A percentile compares a stretch with the other conserved stretches of the same genome.
Evolutionary conservation across 2,329 filamentous ascomycete genomes (phyloP).

Genomic region (Xylaria sp.): DNA sequence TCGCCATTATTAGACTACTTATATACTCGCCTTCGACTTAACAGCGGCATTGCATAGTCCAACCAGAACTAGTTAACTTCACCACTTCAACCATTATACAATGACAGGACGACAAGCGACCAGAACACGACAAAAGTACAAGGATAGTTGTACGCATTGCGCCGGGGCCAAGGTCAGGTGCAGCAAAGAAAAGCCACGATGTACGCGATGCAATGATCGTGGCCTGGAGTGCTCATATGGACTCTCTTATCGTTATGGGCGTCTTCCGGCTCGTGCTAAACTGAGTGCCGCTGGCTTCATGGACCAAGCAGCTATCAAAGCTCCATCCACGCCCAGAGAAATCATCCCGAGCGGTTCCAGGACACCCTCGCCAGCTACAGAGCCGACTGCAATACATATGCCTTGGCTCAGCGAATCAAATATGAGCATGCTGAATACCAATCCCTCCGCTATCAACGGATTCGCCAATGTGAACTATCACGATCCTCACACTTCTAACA

Average conservation of each 20-base stretch:
- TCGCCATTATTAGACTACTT: constrained; percentile 37
- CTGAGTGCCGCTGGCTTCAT: constrained; percentile 32
- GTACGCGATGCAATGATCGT: constrained; percentile 40
- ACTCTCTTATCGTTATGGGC: constrained; percentile 43
- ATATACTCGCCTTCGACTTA: constrained; percentile 33
- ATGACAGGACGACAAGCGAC: constrained; percentile 42
- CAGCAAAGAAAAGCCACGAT: constrained; percentile 43
- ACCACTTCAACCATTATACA: constrained; percentile 27
- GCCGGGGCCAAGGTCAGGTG: constrained; percentile 44
- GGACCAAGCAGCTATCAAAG: constrained; percentile 32
- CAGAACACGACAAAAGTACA: constrained; percentile 43
- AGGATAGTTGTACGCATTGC: constrained; percentile 44
- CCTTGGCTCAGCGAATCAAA: constrained; percentile 38
- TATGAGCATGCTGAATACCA: constrained; percentile 33
- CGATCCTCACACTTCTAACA: constrained; percentile 30
- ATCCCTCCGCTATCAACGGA: constrained; percentile 30
- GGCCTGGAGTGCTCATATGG: constrained; percentile 41
- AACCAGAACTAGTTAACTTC: constrained; percentile 14
- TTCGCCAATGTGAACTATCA: constrained; percentile 37
- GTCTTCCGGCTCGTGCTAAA: constrained; percentile 42
- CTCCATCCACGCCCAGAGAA: constrained; percentile 37
- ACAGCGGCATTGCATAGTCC: constrained; percentile 26
- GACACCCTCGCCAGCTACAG: constrained; percentile 38
- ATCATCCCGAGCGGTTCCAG: constrained; percentile 38
- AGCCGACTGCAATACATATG: constrained; percentile 31